Base-by-base conservation (phyloP, 1,284 basidiomycete genomes). In the Microbotryum scabiosae region DNA sequence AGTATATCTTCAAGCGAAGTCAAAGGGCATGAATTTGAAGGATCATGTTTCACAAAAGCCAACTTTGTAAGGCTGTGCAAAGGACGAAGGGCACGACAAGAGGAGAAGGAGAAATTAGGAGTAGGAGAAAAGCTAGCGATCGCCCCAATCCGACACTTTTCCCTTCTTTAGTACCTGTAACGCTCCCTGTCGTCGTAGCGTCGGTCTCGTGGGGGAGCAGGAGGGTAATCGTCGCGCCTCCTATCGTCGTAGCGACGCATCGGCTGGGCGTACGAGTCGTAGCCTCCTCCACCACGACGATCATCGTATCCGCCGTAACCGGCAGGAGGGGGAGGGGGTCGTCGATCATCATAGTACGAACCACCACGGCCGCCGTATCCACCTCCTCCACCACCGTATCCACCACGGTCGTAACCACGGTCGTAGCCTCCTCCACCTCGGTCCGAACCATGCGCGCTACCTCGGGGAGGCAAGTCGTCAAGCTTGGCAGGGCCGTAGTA, bases 401-500 rank as follows among this genome's bases (percentile, higher is more conserved):
- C 63, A 53, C 68, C 61, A 54, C 70, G 65, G 62, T 69, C 71
- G 55, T 79, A 77, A 18, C 79, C 70, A 56, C 62, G 54, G 65
- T 73, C 72, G 46, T 73, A 65, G 54, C 67, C 66, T 51, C 70
- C 63, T 59, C 72, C 72, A 67, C 73, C 69, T 69, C 78, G 74
- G 57, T 78, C 78, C n/a, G 79, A 69, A 58, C 67, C 75, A 51
- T 71, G 57, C 43, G 74, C 71, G 41, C 72, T 69, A 50, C 71
- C 72, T 41, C 56, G 30, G 30, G 30, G 30, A 30, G 30, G 51
- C 41, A 58, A 58, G 23, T 63, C 62, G 51, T 63, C 57, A 10
- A 53, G 54, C 77, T 92, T 91, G 58, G 90, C 87, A 46, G 90
- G 90, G 0, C 91, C 90, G 69, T 88, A 90, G 82, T 97, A 97